phyloP scores from a whole-genome alignment of 495 filamentous ascomycete genomes.

The Immersiella caudata region DNA sequence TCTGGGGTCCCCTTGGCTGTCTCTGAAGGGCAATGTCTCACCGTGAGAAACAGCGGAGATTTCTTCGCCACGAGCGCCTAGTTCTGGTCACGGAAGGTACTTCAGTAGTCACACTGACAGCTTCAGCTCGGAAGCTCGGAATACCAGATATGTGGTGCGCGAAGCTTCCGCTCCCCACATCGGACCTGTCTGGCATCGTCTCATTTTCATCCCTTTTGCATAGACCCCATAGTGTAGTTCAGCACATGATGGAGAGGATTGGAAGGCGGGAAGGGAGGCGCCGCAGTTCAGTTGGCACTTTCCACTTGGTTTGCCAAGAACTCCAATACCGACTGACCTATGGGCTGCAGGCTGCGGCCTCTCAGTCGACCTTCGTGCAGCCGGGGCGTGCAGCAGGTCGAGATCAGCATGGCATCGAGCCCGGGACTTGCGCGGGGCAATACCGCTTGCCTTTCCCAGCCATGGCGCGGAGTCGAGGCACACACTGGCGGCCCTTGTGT shows the following conservation, averaged over 20 bases:
- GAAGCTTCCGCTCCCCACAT: not conserved
- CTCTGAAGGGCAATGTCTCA: not conserved
- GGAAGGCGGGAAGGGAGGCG: not conserved
- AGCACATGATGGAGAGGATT: not conserved
- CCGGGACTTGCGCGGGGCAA: not conserved
- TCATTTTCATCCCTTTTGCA: too few species aligned
- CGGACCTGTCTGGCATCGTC: too few species aligned
- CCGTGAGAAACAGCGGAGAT: not conserved
- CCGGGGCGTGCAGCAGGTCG: not conserved
- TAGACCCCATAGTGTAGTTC: too few species aligned
- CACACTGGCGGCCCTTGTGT: not conserved
- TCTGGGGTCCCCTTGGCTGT: not conserved
- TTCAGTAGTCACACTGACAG: not conserved
- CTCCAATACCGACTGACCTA: slow-evolving; percentile 8
- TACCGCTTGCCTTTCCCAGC: not conserved
- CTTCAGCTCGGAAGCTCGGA: too few species aligned
- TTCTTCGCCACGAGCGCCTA: not conserved
- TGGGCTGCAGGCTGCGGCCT: slow-evolving; percentile 10
- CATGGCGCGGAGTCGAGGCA: not conserved
- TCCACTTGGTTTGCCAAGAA: not conserved
- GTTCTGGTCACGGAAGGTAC: not conserved
- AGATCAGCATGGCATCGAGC: slow-evolving; percentile 4
- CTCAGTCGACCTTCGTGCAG: not conserved
- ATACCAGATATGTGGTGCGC: not conserved
- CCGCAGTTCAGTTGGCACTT: slow-evolving; percentile 2